phyloP scores from a whole-genome alignment of 768 basidiomycete species.

The Hygrophorus pudorinus region DNA sequence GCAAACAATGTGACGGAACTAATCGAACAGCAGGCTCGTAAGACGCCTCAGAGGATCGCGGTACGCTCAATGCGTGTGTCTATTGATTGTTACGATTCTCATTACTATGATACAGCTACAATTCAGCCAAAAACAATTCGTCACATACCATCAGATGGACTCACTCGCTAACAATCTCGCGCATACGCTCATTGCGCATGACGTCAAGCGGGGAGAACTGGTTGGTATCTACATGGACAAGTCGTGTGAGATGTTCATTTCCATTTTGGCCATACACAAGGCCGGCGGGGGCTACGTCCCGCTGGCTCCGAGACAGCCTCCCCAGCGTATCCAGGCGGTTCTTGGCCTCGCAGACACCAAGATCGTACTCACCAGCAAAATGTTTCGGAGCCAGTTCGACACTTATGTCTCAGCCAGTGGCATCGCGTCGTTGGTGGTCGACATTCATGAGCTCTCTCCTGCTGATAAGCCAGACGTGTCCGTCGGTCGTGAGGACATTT shows the following conservation, averaged over 20 bases:
- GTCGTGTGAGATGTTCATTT: conserved; percentile 1
- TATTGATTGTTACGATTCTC: background rate
- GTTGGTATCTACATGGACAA: conserved; percentile 3
- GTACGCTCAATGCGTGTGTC: background rate
- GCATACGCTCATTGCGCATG: background rate
- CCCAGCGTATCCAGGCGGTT: background rate
- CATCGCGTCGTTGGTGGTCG: background rate
- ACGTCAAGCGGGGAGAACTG: background rate
- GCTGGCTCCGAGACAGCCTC: background rate
- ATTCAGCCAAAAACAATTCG: conserved; percentile 1
- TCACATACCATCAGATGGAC: conserved; percentile 2
- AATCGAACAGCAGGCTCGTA: conserved; percentile 1
- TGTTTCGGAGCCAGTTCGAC: background rate
- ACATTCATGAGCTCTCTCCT: background rate
- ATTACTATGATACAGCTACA: background rate
- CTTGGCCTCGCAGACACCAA: background rate
- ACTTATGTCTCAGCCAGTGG: background rate
- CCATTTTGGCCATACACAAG: conserved; percentile 1
- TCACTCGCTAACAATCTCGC: conserved; percentile 1
- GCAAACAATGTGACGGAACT: background rate
- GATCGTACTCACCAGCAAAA: background rate
- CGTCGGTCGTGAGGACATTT: background rate
- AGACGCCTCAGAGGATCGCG: conserved; percentile 4
- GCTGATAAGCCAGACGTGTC: background rate
- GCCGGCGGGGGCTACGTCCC: background rate